These are phyloP conservation scores for Xylaria flabelliformis DNA, from an alignment of 495 filamentous ascomycete genomes.

Conservation along the genomic window DNA sequence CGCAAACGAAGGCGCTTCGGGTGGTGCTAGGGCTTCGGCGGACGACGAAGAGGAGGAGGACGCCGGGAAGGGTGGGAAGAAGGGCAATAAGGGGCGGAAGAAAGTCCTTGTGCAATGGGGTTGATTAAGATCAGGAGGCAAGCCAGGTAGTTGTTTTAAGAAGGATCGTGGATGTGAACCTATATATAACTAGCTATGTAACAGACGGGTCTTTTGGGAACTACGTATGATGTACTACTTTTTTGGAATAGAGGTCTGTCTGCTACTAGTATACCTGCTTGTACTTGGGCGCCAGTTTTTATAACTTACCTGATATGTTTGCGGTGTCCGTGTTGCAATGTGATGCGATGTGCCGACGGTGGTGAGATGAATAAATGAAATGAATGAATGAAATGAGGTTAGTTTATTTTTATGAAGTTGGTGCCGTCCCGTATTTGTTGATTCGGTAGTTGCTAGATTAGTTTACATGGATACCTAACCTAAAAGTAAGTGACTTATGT, in stretches of 20 bases:
- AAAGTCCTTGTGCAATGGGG: constrained; percentile 72
- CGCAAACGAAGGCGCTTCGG: constrained; percentile 3
- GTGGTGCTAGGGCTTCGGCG: background rate
- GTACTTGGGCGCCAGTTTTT: too few relatives aligned
- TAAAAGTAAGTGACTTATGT: too few relatives aligned
- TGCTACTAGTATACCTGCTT: background rate
- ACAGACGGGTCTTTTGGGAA: background rate
- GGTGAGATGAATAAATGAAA: too few relatives aligned
- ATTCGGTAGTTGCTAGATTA: too few relatives aligned
- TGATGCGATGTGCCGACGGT: too few relatives aligned
- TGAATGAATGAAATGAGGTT: too few relatives aligned
- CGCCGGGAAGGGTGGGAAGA: constrained; percentile 62
- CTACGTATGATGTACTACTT: background rate
- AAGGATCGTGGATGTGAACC: background rate
- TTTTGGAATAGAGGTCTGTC: background rate
- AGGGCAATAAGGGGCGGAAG: constrained; percentile 81
- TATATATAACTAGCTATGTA: background rate
- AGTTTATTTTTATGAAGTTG: too few relatives aligned
- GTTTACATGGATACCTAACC: too few relatives aligned
- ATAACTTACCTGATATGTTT: too few relatives aligned
- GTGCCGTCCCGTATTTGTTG: too few relatives aligned
- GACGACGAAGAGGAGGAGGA: constrained; percentile 48
- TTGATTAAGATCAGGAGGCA: constrained; percentile 26
- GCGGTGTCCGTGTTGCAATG: too few relatives aligned
- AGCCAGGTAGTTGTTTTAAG: background rate